Conservation (phyloP, 2,329 filamentous ascomycete genomes). For the Amylocarpus encephaloides region DNA sequence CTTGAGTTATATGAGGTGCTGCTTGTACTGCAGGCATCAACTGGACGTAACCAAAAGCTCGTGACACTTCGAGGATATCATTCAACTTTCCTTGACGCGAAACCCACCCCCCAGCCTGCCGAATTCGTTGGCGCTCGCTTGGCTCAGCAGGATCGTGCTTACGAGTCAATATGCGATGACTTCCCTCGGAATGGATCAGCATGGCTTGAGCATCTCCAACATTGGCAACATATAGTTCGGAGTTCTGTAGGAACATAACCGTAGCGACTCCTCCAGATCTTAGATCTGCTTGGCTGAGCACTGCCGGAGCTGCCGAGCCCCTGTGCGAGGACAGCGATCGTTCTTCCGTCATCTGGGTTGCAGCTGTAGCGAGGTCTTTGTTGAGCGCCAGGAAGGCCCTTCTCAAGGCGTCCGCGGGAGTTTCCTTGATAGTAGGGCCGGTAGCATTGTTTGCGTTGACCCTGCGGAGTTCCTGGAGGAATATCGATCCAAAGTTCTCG, state of each 20-base stretch:
- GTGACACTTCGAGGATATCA: conserved; percentile 81
- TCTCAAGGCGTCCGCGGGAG: conserved; percentile 73
- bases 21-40: conserved; percentile 91
- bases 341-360: conserved; percentile 74
- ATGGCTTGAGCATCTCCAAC: conserved; percentile 95
- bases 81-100: conserved; percentile 92
- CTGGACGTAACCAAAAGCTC: conserved; percentile 91
- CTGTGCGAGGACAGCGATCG: conserved; percentile 61
- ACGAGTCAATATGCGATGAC: conserved; percentile 73
- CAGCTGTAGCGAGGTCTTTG: conserved; percentile 84
- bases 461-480: conserved; percentile 72
- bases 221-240: conserved; percentile 90
- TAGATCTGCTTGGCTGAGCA: conserved; percentile 82
- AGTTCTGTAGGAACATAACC: conserved; percentile 80
- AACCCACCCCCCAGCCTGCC: conserved; percentile 91
- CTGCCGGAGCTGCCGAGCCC: conserved; percentile 63
- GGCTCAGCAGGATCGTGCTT: conserved; percentile 92
- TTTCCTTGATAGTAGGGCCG: conserved; percentile 56
- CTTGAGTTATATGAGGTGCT: conserved; percentile 73
- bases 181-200: conserved; percentile 82
- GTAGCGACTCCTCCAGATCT: conserved; percentile 88
- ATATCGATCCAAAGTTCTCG: conserved; percentile 86
- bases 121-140: conserved; percentile 77
- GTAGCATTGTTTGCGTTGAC: conserved; percentile 41
- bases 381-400: conserved; percentile 85